Percentiles rank a stretch among this genome's conserved stretches.
Evolutionary conservation across 345 rosid species (phyloP).

Genomic region (Passiflora organensis): DNA sequence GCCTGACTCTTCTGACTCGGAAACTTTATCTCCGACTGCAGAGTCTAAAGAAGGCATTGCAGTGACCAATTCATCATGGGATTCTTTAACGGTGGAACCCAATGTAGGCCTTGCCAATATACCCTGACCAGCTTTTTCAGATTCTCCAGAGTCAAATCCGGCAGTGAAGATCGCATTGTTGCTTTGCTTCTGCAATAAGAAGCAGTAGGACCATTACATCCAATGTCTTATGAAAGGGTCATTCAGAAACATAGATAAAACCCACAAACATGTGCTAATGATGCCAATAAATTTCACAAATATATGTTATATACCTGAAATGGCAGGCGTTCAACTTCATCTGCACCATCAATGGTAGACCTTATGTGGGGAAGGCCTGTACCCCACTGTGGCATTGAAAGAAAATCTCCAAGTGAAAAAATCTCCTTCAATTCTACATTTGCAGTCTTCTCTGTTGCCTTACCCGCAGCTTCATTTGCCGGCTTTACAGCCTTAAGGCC

Average conservation of each 20-base stretch:
- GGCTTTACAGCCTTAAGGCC: slow-evolving; percentile 13
- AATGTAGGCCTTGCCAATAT: slow-evolving; percentile 5
- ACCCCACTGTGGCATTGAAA: slow-evolving; percentile 28
- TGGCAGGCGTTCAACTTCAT: slow-evolving; percentile 26
- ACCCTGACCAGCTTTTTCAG: slow-evolving; percentile 9
- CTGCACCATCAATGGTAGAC: slow-evolving; percentile 9
- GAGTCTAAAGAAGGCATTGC: not conserved
- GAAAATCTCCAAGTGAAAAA: slow-evolving; percentile 44
- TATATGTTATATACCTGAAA: slow-evolving; percentile 30
- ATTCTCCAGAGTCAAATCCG: slow-evolving; percentile 14
- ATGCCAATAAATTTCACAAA: not conserved
- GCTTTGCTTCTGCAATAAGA: slow-evolving; percentile 25
- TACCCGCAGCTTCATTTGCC: slow-evolving; percentile 13
- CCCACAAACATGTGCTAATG: not conserved
- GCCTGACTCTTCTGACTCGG: slow-evolving; percentile 4
- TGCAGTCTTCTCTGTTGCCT: slow-evolving; percentile 7
- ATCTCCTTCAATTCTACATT: slow-evolving; percentile 16
- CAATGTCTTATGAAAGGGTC: too few relatives aligned
- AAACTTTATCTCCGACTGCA: not conserved
- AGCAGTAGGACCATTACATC: not conserved
- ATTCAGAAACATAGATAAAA: too few relatives aligned
- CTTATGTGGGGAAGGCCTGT: slow-evolving; percentile 13
- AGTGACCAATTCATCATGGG: not conserved
- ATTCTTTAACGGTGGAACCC: slow-evolving; percentile 18
- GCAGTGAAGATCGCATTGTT: slow-evolving; percentile 8